phyloP scores from a whole-genome alignment of 805 yeast genomes.

The Candida vartiovaarae region DNA sequence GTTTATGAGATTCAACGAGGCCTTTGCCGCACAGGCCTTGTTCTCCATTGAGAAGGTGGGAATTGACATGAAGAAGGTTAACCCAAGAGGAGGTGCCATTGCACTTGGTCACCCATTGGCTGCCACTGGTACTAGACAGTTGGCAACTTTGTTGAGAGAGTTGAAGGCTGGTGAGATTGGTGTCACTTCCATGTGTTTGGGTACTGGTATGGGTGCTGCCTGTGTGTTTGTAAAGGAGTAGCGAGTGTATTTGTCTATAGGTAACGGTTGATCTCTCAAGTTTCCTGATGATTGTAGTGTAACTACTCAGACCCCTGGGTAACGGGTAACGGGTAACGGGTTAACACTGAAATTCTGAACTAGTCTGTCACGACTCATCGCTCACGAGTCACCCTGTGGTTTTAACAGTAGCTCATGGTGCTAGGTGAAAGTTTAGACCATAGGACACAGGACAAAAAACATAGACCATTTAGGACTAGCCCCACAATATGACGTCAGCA shows the following conservation, averaged over 20 bases:
- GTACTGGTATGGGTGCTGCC: slow-evolving; percentile 99
- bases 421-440: too few species aligned
- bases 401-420: too few species aligned
- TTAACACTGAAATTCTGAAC: too few species aligned
- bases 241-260: neutral
- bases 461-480: too few species aligned
- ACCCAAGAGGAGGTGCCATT: slow-evolving; percentile 94
- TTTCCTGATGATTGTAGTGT: neutral
- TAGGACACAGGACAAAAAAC: too few species aligned
- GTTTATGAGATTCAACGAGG: slow-evolving; percentile 92
- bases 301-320: too few species aligned
- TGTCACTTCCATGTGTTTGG: slow-evolving; percentile 93
- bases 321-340: too few species aligned
- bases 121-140: slow-evolving; percentile 85
- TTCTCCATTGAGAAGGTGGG: slow-evolving; percentile 62
- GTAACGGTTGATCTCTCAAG: slow-evolving; percentile 58
- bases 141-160: slow-evolving; percentile 81
- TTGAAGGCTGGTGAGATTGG: slow-evolving; percentile 77
- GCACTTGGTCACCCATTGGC: slow-evolving; percentile 95
- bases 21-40: slow-evolving; percentile 92
- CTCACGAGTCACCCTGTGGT: too few species aligned
- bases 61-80: slow-evolving; percentile 64
- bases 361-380: too few species aligned
- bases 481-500: too few species aligned
- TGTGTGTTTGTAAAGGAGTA: slow-evolving; percentile 77